phyloP scores from a whole-genome alignment of 495 filamentous ascomycete genomes.

The Jackrogersella minutella region DNA sequence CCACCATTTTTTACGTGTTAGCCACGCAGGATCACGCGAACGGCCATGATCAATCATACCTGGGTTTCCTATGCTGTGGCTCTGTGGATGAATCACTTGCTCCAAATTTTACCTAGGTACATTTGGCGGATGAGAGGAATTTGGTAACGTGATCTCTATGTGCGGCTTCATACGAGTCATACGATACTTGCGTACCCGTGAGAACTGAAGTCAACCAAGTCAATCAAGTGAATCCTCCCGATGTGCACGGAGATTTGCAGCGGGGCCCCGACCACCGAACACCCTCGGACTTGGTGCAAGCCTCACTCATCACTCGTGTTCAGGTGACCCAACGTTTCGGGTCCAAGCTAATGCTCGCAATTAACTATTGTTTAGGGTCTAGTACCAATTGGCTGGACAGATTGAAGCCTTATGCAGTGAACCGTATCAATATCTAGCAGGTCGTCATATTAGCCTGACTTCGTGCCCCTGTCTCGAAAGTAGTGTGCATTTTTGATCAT shows the following conservation, averaged over 20 bases:
- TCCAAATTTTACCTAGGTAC: too few relatives aligned
- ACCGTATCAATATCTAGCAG: background rate
- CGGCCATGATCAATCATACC: too few relatives aligned
- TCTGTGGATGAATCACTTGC: background rate
- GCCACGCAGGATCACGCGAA: background rate
- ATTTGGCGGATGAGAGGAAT: background rate
- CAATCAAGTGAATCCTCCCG: background rate
- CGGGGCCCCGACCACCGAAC: background rate
- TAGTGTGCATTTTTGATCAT: background rate
- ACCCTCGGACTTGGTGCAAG: background rate
- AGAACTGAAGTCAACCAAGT: too few relatives aligned
- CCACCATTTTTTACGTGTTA: background rate
- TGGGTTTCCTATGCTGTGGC: too few relatives aligned
- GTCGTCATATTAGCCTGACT: background rate
- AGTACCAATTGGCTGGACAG: background rate
- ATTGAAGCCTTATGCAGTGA: background rate
- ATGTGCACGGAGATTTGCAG: background rate
- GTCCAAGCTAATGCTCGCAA: background rate
- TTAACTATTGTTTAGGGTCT: background rate
- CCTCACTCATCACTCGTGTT: background rate
- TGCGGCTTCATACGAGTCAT: background rate
- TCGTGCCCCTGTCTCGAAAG: background rate
- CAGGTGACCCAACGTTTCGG: background rate
- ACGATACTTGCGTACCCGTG: too few relatives aligned
- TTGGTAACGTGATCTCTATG: background rate